A percentile compares a stretch with the other conserved stretches of the same genome.
phyloP scores from a whole-genome alignment of 2,329 filamentous ascomycete species.

The Gremmenia infestans region DNA sequence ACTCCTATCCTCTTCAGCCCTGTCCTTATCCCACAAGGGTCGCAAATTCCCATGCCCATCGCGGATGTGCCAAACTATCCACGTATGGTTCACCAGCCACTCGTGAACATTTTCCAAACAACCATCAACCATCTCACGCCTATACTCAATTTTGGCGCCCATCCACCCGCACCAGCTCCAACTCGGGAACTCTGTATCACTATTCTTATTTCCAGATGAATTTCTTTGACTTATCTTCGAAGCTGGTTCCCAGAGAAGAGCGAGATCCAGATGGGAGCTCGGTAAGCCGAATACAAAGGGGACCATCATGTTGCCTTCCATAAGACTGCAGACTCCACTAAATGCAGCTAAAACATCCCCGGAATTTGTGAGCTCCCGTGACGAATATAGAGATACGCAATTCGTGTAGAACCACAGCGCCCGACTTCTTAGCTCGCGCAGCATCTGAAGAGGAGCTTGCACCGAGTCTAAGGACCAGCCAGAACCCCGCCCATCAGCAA shows the following conservation, averaged over 20 bases:
- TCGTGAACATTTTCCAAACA: constrained; percentile 27
- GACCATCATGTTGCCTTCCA: constrained; percentile 22
- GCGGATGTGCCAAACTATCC: constrained; percentile 35
- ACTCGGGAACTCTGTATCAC: constrained; percentile 27
- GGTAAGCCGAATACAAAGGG: constrained; percentile 28
- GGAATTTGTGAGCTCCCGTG: constrained; percentile 23
- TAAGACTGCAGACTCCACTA: constrained; percentile 25
- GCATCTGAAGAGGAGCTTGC: constrained; percentile 27
- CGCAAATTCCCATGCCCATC: constrained; percentile 30
- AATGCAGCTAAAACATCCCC: constrained; percentile 34
- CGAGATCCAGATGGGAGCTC: constrained; percentile 33
- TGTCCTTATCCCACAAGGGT: constrained; percentile 26
- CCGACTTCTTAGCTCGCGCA: constrained; percentile 24
- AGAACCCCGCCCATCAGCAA: constrained; percentile 22
- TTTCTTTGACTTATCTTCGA: background rate
- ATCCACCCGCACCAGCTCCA: constrained; percentile 36
- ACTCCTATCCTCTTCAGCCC: background rate
- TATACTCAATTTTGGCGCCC: constrained; percentile 17
- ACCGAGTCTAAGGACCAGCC: constrained; percentile 33
- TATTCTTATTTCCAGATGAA: background rate
- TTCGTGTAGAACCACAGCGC: constrained; percentile 31
- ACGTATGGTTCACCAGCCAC: constrained; percentile 34
- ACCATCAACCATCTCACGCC: constrained; percentile 16
- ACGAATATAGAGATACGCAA: constrained; percentile 30
- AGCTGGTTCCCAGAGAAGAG: constrained; percentile 32